Conservation (phyloP, 2,329 filamentous ascomycete species). For the Trichoderma breve region DNA sequence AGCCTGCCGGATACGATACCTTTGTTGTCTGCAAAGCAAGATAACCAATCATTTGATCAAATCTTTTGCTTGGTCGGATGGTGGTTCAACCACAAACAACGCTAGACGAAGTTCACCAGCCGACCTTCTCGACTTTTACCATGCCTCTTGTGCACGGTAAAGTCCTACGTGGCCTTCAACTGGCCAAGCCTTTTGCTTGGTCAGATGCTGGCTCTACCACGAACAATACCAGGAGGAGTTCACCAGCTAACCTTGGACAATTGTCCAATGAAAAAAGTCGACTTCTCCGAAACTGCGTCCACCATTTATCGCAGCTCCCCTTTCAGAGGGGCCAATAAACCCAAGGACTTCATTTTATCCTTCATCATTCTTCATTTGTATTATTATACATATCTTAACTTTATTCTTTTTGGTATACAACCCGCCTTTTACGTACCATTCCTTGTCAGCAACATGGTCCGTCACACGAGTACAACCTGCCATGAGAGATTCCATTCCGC, state of each 20-base stretch:
- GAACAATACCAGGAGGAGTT: slow-evolving; percentile 31
- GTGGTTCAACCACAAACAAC: no score
- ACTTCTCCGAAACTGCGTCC: slow-evolving; percentile 39
- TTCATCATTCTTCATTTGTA: no score
- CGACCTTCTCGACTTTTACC: background rate
- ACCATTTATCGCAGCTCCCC: slow-evolving; percentile 29
- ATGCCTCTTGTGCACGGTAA: no score
- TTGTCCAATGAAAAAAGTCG: slow-evolving; percentile 23
- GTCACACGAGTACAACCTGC: background rate
- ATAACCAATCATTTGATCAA: no score
- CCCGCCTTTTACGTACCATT: background rate
- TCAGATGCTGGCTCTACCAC: slow-evolving; percentile 30
- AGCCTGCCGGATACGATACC: slow-evolving; percentile 27
- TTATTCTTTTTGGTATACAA: background rate
- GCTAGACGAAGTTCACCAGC: slow-evolving; percentile 18
- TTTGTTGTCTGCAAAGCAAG: no score
- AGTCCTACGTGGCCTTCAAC: background rate
- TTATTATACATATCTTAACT: background rate
- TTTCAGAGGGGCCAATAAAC: slow-evolving; percentile 12
- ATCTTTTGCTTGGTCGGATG: no score
- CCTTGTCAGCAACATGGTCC: background rate
- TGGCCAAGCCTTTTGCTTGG: slow-evolving; percentile 27
- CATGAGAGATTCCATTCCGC: background rate
- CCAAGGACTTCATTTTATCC: background rate
- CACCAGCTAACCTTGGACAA: slow-evolving; percentile 26